A percentile compares a stretch with the other conserved stretches of the same genome.
phyloP scores from a whole-genome alignment of 768 basidiomycete species.

The Xanthoconium purpureum region DNA sequence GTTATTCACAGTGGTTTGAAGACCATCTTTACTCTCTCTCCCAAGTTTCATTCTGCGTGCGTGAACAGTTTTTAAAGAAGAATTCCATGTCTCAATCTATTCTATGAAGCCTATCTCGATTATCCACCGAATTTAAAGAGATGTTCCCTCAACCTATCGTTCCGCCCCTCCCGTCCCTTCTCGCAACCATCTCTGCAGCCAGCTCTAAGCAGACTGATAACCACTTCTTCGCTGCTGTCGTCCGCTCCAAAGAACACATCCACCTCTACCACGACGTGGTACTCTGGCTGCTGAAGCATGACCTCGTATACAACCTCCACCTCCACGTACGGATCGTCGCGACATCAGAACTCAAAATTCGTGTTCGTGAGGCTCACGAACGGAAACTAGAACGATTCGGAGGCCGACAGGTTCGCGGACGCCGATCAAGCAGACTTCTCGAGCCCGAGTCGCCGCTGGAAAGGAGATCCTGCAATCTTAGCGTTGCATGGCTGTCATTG shows the following conservation, averaged over 20 bases:
- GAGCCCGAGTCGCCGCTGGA: constrained; percentile 22
- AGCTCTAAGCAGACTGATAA: constrained; percentile 60
- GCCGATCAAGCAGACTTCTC: constrained; percentile 14
- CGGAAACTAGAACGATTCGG: constrained; percentile 31
- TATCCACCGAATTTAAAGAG: constrained; percentile 58
- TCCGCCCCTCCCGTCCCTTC: constrained; percentile 69
- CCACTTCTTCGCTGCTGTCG: constrained; percentile 80
- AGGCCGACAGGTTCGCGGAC: constrained; percentile 18
- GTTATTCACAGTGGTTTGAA: constrained; percentile 74
- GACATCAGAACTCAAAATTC: constrained; percentile 67
- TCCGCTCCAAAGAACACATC: constrained; percentile 63
- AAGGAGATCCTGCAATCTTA: constrained; percentile 13
- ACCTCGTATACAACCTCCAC: constrained; percentile 81
- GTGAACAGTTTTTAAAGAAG: constrained; percentile 26
- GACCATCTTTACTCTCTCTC: constrained; percentile 76
- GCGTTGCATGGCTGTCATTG: constrained; percentile 48
- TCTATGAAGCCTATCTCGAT: constrained; percentile 29
- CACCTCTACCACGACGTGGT: constrained; percentile 78
- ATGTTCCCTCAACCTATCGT: constrained; percentile 59
- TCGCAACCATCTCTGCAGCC: constrained; percentile 71
- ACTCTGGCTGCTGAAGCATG: constrained; percentile 86
- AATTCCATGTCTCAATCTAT: neutral
- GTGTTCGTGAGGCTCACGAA: constrained; percentile 51
- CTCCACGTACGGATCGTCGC: constrained; percentile 83
- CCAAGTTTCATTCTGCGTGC: constrained; percentile 59